Conservation (phyloP, 129 eudicot species). For the Pittosporum tobira region DNA sequence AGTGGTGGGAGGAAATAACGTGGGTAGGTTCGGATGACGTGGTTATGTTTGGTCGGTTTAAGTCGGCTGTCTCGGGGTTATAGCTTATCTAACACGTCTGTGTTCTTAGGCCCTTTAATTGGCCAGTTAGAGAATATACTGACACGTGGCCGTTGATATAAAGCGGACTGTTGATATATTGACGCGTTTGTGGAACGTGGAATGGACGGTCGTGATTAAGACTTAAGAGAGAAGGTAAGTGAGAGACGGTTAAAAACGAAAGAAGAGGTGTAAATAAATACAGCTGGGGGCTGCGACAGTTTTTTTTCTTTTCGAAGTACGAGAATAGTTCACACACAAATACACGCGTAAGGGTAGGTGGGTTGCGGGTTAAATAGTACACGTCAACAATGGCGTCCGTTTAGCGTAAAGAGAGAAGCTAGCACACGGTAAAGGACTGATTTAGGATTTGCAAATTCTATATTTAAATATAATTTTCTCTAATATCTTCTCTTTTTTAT, state of each 20-base stretch:
- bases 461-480: no score
- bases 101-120: conserved; percentile 6
- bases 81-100: conserved; percentile 32
- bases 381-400: no score
- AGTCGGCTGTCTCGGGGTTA: conserved; percentile 30
- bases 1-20: conserved; percentile 8
- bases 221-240: not conserved
- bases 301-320: no score
- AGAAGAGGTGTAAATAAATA: not conserved
- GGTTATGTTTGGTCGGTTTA: conserved; percentile 32
- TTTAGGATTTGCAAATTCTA: no score
- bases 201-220: conserved; percentile 17
- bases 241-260: not conserved
- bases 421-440: no score
- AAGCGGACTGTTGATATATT: not conserved
- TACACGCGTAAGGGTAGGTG: no score
- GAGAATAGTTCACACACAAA: no score
- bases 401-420: no score
- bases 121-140: not conserved
- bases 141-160: conserved; percentile 18
- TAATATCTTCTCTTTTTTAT: no score
- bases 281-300: no score
- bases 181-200: conserved; percentile 10
- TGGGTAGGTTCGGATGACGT: conserved; percentile 23
- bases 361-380: no score